Evolutionary conservation across 164 flowering plant species (phyloP).

Genomic region (Berberis thunbergii): DNA sequence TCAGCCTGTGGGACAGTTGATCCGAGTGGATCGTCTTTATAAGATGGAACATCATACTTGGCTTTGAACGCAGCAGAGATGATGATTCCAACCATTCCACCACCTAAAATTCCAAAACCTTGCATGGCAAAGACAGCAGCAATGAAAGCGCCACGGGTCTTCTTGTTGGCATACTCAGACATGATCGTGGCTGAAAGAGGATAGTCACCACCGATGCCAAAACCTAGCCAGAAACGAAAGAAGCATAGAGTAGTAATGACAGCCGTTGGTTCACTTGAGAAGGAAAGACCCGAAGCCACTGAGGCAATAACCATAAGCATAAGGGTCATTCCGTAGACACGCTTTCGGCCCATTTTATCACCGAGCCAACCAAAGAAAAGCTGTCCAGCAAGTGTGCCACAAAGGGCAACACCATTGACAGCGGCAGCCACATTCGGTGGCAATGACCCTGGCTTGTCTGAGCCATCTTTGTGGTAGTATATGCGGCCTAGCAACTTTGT

Average conservation of each 20-base stretch:
- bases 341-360: too few species aligned
- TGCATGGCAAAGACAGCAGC: conserved; percentile 16
- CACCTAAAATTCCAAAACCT: conserved; percentile 14
- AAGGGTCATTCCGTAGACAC: conserved; percentile 69
- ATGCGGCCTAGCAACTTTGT: too few species aligned
- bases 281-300: conserved; percentile 73
- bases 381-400: too few species aligned
- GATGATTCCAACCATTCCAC: conserved; percentile 9
- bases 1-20: conserved; percentile 13
- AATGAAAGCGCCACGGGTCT: conserved; percentile 15
- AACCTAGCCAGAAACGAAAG: conserved; percentile 88
- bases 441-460: too few species aligned
- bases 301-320: conserved; percentile 62
- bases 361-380: too few species aligned
- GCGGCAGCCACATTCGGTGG: too few species aligned
- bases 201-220: conserved; percentile 77
- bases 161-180: conserved; percentile 16
- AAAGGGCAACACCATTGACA: too few species aligned
- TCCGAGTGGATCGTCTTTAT: conserved; percentile 2
- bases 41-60: conserved; percentile 1
- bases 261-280: conserved; percentile 33
- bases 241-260: conserved; percentile 80
- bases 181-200: conserved; percentile 13
- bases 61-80: conserved; percentile 6
- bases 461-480: too few species aligned